These are phyloP conservation scores for Vicia faba DNA, from an alignment of 306 rosid species.

Conservation along the genomic window DNA sequence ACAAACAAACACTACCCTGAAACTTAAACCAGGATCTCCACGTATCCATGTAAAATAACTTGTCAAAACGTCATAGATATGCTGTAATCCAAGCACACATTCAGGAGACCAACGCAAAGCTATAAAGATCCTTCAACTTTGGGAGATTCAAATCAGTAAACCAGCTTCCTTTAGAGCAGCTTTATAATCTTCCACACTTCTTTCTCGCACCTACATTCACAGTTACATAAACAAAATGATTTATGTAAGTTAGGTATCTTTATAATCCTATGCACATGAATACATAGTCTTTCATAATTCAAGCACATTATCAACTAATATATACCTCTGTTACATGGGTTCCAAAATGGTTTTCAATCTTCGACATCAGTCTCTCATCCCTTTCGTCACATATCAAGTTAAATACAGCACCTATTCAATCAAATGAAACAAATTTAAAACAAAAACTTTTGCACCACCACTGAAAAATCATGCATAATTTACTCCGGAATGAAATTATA, in stretches of 20 bases:
- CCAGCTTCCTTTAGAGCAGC: slow-evolving; percentile 68
- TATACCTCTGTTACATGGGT: slow-evolving; percentile 51
- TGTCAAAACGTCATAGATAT: not conserved
- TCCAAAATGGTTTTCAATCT: slow-evolving; percentile 57
- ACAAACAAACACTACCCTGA: slow-evolving; percentile 6
- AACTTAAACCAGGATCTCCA: slow-evolving; percentile 6
- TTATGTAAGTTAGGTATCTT: slow-evolving; percentile 4
- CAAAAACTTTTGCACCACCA: slow-evolving; percentile 1
- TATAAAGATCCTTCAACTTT: slow-evolving; percentile 28
- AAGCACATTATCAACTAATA: slow-evolving; percentile 11
- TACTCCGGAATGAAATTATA: not conserved
- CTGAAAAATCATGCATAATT: slow-evolving; percentile 17
- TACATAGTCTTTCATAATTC: not conserved
- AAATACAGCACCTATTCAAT: slow-evolving; percentile 59
- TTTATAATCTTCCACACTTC: slow-evolving; percentile 51
- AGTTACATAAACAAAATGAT: slow-evolving; percentile 30
- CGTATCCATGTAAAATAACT: slow-evolving; percentile 11
- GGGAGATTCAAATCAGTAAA: slow-evolving; percentile 39
- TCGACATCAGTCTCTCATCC: slow-evolving; percentile 46
- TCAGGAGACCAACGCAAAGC: slow-evolving; percentile 7
- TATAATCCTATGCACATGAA: not conserved
- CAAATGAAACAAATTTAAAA: slow-evolving; percentile 19
- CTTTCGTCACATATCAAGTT: slow-evolving; percentile 51
- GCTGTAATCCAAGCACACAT: slow-evolving; percentile 3
- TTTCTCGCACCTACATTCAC: slow-evolving; percentile 39